phyloP scores from a whole-genome alignment of 352 stramenopile species.

The Salisapilia sapeloensis region DNA sequence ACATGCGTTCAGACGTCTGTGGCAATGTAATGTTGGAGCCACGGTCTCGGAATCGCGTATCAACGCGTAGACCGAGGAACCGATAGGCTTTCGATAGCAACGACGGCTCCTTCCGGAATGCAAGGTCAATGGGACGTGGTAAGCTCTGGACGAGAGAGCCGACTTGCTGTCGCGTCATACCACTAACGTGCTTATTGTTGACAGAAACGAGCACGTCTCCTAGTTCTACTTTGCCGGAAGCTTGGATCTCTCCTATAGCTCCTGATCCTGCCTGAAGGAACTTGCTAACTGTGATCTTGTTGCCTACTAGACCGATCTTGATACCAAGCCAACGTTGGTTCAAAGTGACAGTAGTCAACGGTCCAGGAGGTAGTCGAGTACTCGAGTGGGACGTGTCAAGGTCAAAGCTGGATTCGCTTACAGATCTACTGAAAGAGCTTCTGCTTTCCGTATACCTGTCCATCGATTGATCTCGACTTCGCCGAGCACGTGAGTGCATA shows the following conservation, averaged over 20 bases:
- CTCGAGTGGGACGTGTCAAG: no score
- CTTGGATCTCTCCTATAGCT: conserved; percentile 48
- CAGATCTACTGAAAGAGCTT: no score
- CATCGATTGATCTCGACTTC: no score
- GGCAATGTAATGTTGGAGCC: conserved; percentile 28
- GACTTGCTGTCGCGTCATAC: conserved; percentile 43
- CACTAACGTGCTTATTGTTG: conserved; percentile 36
- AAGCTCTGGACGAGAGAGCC: conserved; percentile 35
- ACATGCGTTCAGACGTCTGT: conserved; percentile 15
- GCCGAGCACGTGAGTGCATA: no score
- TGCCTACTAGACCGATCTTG: conserved; percentile 63
- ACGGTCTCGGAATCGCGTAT: conserved; percentile 35
- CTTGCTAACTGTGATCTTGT: conserved; percentile 53
- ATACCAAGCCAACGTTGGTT: conserved; percentile 55
- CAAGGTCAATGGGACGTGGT: conserved; percentile 33
- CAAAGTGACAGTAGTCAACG: conserved; percentile 31
- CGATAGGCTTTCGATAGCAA: conserved; percentile 36
- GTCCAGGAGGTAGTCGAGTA: no score
- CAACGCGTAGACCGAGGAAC: conserved; percentile 31
- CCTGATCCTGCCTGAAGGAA: conserved; percentile 38
- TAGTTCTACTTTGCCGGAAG: conserved; percentile 28
- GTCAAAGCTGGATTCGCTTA: no score
- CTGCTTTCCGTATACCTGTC: no score
- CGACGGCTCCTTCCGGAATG: conserved; percentile 24
- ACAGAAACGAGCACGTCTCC: conserved; percentile 46